A percentile compares a stretch with the other conserved stretches of the same genome.
phyloP scores from a whole-genome alignment of 2,329 filamentous ascomycete genomes.

The Aspergillus texensis region DNA sequence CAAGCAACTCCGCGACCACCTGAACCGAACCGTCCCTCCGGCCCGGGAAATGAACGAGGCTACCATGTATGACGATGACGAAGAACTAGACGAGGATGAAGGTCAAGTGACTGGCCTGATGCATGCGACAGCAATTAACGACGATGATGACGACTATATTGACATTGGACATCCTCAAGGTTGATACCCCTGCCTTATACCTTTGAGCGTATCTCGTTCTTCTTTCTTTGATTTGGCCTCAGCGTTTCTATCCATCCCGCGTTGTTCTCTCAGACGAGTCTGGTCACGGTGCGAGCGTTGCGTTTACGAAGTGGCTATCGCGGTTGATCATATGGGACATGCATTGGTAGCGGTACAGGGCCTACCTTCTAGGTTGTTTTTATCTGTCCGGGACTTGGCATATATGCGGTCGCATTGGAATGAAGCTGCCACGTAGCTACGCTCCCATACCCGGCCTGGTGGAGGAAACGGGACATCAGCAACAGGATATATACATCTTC shows the following conservation, averaged over 20 bases:
- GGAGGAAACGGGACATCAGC: neutral
- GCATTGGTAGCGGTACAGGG: slow-evolving; percentile 31
- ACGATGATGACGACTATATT: slow-evolving; percentile 47
- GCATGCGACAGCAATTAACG: slow-evolving; percentile 45
- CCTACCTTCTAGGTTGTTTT: slow-evolving; percentile 1
- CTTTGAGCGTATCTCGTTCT: slow-evolving; percentile 17
- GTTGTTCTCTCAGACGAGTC: slow-evolving; percentile 13
- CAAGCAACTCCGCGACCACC: slow-evolving; percentile 71
- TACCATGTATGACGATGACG: slow-evolving; percentile 49
- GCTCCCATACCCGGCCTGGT: slow-evolving; percentile 5
- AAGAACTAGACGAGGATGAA: slow-evolving; percentile 48
- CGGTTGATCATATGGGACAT: slow-evolving; percentile 27
- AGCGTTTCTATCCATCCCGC: slow-evolving; percentile 6
- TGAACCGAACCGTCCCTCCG: slow-evolving; percentile 58
- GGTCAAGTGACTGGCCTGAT: slow-evolving; percentile 45
- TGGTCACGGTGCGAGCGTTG: slow-evolving; percentile 17
- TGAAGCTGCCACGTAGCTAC: slow-evolving; percentile 12
- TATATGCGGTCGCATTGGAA: slow-evolving; percentile 11
- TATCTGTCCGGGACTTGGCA: slow-evolving; percentile 14
- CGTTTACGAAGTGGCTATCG: slow-evolving; percentile 28
- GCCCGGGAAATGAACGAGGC: slow-evolving; percentile 38
- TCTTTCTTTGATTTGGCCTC: slow-evolving; percentile 2
- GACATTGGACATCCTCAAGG: slow-evolving; percentile 38
- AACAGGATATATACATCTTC: neutral
- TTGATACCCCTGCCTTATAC: slow-evolving; percentile 36